These are phyloP conservation scores for Ophiocordyceps camponoti-saundersi DNA, from an alignment of 2,329 filamentous ascomycete species.

Conservation along the genomic window DNA sequence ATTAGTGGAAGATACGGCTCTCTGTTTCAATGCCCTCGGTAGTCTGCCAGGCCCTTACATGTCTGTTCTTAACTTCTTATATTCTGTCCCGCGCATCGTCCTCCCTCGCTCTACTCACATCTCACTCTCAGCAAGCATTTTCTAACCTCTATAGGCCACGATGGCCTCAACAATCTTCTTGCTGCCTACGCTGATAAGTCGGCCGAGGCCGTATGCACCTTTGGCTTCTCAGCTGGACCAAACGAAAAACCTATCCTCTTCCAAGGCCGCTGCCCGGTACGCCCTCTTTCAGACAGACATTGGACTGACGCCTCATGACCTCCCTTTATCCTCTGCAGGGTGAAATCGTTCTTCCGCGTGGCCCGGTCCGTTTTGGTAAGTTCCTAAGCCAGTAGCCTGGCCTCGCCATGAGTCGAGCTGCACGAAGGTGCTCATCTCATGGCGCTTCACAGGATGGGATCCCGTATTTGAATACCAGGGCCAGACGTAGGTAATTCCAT, in stretches of 20 bases:
- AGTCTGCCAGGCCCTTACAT: constrained; percentile 95
- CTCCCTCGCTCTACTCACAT: not conserved
- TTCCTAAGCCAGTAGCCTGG: too few relatives aligned
- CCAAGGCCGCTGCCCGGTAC: constrained; percentile 71
- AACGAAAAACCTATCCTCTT: constrained; percentile 75
- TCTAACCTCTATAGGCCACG: constrained; percentile 62
- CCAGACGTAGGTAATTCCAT: constrained; percentile 34
- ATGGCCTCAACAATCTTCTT: constrained; percentile 79
- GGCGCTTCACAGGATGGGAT: constrained; percentile 59
- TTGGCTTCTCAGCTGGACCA: constrained; percentile 77
- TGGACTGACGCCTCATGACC: not conserved
- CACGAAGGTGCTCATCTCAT: not conserved
- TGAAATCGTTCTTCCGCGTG: constrained; percentile 71
- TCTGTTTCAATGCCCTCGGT: constrained; percentile 80
- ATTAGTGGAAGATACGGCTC: constrained; percentile 85
- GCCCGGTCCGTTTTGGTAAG: constrained; percentile 68
- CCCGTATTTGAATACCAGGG: constrained; percentile 89
- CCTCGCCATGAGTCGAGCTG: not conserved
- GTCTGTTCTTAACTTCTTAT: constrained; percentile 23
- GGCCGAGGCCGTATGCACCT: constrained; percentile 88
- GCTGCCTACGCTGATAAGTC: constrained; percentile 80
- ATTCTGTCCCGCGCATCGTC: constrained; percentile 3
- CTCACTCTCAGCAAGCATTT: constrained; percentile 71
- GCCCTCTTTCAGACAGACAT: constrained; percentile 8
- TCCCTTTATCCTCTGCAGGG: constrained; percentile 22